Base-by-base conservation (phyloP, 805 yeast genomes). In the Monosporozyma aquatica region DNA sequence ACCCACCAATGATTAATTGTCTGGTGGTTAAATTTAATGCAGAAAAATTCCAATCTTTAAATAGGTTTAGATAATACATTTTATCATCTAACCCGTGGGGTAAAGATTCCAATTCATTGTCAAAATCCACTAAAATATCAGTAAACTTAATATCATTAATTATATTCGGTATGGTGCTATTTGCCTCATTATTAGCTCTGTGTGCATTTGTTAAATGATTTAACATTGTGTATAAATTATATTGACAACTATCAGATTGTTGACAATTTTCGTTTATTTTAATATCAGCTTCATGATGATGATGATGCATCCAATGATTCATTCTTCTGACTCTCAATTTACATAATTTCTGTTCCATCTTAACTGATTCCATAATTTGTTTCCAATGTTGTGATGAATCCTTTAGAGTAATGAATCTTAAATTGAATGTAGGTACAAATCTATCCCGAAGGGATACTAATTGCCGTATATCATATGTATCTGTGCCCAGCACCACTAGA, bases 231-330 rank as follows among this genome's bases (percentile, higher is more conserved):
- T 61, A 59, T 13, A 59, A 47, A 40, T 50, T 55, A 14, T 49
- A 43, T 11, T 43, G 28, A 40, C 56, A 52, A 13, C 44, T 25
- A 21, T 30, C 26, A 27, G 15, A 22, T 17, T 32, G 30, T 30
- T 13, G 21, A 21, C 33, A 28, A 5, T 15, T 26, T 11, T 28
- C 22, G 36, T 38, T 13, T 13, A 23, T 18, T 13, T 18, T 37
- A 10, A 32, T 32, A 11, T 25, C 27, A 10, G 36, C 22, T 25
- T 14, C 37, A 18, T 40, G 27, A 5, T 37, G 37, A 7, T 43
- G 29, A 30, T 52, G 48, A 38, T 55, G 53, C 65, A 60, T 60
- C 65, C 65, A 60, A 37, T 56, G 55, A 20, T 54, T 43, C 47
- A 55, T 47, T 25, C 58, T 49, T n/a, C 48, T 38, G n/a, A 57